These are phyloP conservation scores for Digitaria exilis DNA, from an alignment of 202 grass and related monocot genomes.

Conservation along the genomic window DNA sequence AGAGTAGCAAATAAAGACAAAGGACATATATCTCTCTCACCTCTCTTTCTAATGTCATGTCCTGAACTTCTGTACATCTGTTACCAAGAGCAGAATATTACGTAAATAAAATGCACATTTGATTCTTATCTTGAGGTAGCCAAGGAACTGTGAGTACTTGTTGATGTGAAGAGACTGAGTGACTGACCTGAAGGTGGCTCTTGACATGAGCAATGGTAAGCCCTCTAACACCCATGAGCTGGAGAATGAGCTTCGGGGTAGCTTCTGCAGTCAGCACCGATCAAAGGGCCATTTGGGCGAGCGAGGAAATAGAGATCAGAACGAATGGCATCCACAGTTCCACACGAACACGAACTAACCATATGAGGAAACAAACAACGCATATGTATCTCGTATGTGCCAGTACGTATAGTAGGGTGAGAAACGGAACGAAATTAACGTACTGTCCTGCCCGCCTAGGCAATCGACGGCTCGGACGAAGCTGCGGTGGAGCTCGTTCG, in stretches of 20 bases:
- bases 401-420: too few relatives aligned
- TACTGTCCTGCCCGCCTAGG: slow-evolving; percentile 88
- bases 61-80: slow-evolving; percentile 65
- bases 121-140: neutral
- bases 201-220: slow-evolving; percentile 83
- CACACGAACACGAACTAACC: neutral
- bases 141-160: neutral
- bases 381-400: neutral
- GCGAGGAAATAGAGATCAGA: neutral
- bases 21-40: slow-evolving; percentile 26
- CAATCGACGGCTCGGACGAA: slow-evolving; percentile 73
- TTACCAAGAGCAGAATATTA: neutral
- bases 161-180: slow-evolving; percentile 14
- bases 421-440: neutral
- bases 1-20: neutral
- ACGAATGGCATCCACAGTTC: neutral
- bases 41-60: slow-evolving; percentile 57
- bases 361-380: neutral
- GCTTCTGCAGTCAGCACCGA: slow-evolving; percentile 49
- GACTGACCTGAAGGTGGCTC: slow-evolving; percentile 77
- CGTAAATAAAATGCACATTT: neutral
- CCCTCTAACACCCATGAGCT: slow-evolving; percentile 63
- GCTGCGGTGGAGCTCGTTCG: slow-evolving; percentile 75
- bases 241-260: slow-evolving; percentile 74
- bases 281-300: too few relatives aligned